phyloP scores from a whole-genome alignment of 2,329 filamentous ascomycete genomes.

The Hymenoscyphus fructigenus region DNA sequence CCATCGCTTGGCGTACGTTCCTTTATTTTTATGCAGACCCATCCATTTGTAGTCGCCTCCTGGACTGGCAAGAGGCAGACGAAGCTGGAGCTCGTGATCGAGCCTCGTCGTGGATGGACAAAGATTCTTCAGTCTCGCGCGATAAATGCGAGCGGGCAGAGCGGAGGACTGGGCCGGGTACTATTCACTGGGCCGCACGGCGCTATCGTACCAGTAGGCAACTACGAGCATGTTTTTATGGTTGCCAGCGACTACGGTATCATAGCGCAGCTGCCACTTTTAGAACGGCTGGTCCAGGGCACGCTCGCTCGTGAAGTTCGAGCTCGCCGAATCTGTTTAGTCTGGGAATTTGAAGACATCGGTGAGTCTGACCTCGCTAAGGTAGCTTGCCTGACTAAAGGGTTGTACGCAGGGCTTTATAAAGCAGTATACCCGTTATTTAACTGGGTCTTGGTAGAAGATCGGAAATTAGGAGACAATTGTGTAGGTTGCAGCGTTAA shows the following conservation, averaged over 20 bases:
- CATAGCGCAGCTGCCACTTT: not conserved
- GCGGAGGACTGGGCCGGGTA: constrained; percentile 12
- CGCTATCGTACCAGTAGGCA: constrained; percentile 9
- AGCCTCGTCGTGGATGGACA: constrained; percentile 25
- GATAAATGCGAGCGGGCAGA: constrained; percentile 8
- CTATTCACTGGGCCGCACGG: constrained; percentile 23
- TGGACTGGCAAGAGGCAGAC: constrained; percentile 25
- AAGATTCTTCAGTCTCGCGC: constrained; percentile 13
- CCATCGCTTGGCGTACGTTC: constrained; percentile 15
- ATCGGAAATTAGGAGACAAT: constrained; percentile 18
- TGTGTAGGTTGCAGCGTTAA: constrained; percentile 7
- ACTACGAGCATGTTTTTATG: constrained; percentile 16
- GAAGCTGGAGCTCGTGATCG: constrained; percentile 37
- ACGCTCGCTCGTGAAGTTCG: constrained; percentile 18
- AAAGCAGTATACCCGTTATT: constrained; percentile 19
- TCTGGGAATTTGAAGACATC: constrained; percentile 20
- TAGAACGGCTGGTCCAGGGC: constrained; percentile 4
- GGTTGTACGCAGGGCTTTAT: constrained; percentile 16
- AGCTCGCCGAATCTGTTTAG: constrained; percentile 20
- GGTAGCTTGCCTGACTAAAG: constrained; percentile 10
- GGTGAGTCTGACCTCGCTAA: constrained; percentile 15
- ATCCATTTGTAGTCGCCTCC: constrained; percentile 35
- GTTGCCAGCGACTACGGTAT: not conserved
- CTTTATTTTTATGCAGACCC: constrained; percentile 29
- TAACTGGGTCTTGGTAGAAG: constrained; percentile 19